A percentile compares a stretch with the other conserved stretches of the same genome.
Conservation (phyloP, 2,329 filamentous ascomycete species). For the Bipolaris cookei region DNA sequence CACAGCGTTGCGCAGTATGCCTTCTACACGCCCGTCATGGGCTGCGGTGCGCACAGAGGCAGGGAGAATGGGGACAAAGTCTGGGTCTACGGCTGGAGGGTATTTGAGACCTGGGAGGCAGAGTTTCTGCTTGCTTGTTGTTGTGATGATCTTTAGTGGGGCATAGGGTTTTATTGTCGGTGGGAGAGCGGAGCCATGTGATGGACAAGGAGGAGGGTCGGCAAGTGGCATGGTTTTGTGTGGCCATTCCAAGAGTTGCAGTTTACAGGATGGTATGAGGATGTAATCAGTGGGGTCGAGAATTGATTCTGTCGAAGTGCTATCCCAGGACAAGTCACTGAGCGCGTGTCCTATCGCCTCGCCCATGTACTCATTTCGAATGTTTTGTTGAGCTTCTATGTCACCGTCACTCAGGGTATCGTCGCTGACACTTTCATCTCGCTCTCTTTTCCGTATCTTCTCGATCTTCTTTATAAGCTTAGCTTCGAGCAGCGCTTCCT, state of each 20-base stretch:
- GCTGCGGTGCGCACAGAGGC: constrained; percentile 23
- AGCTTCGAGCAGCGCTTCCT: constrained; percentile 5
- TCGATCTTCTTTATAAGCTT: constrained; percentile 17
- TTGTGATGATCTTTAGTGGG: constrained; percentile 34
- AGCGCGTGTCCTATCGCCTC: constrained; percentile 17
- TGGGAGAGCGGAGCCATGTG: not conserved
- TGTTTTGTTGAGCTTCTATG: not conserved
- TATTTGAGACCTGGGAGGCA: constrained; percentile 33
- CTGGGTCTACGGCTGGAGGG: constrained; percentile 21
- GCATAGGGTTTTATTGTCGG: constrained; percentile 29
- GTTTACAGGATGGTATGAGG: constrained; percentile 20
- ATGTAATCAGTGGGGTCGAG: not conserved
- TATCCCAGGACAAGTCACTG: constrained; percentile 32
- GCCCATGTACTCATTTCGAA: constrained; percentile 4
- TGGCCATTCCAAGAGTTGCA: constrained; percentile 40
- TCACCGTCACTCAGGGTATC: constrained; percentile 7
- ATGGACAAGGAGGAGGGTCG: not conserved
- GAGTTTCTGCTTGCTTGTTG: constrained; percentile 28
- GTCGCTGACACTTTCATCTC: constrained; percentile 27
- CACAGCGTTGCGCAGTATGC: constrained; percentile 26
- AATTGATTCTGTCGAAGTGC: constrained; percentile 22
- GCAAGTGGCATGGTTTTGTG: constrained; percentile 19
- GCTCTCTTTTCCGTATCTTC: constrained; percentile 13
- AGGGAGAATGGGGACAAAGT: constrained; percentile 34
- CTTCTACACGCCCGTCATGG: constrained; percentile 34